Evolutionary conservation across 78 protist genomes (phyloP).

Genomic region (Dictyostelium purpureum): DNA sequence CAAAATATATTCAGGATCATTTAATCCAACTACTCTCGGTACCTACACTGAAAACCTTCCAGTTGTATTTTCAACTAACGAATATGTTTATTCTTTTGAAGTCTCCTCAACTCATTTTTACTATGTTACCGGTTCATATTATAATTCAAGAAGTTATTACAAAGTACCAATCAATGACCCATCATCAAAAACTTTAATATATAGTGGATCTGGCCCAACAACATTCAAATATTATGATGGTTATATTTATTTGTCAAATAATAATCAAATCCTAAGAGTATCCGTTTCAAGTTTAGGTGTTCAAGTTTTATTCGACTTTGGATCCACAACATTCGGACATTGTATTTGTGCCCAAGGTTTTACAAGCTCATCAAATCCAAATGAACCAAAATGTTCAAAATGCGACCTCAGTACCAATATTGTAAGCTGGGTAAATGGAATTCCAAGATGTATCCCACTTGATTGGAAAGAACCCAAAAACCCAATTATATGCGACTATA

Average conservation of each 20-base stretch:
- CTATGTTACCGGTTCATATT: no score
- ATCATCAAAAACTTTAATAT: no score
- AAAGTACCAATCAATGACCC: no score
- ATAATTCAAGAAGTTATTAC: no score
- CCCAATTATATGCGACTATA: neutral
- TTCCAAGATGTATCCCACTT: conserved; percentile 2
- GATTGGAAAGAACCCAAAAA: neutral
- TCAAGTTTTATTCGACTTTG: neutral
- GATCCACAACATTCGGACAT: neutral
- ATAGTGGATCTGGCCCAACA: no score
- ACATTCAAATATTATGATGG: neutral
- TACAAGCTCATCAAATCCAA: neutral
- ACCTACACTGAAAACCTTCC: no score
- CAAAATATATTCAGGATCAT: no score
- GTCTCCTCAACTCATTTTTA: no score
- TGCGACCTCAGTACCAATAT: neutral
- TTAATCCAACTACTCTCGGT: no score
- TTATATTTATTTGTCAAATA: neutral
- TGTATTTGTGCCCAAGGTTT: neutral
- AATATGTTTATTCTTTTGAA: no score
- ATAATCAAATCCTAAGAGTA: neutral
- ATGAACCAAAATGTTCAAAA: no score
- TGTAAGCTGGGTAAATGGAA: neutral
- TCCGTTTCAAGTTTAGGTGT: neutral
- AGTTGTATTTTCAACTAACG: no score